Evolutionary conservation across 768 basidiomycete species (phyloP).

Genomic region (Psilocybe tampanensis): DNA sequence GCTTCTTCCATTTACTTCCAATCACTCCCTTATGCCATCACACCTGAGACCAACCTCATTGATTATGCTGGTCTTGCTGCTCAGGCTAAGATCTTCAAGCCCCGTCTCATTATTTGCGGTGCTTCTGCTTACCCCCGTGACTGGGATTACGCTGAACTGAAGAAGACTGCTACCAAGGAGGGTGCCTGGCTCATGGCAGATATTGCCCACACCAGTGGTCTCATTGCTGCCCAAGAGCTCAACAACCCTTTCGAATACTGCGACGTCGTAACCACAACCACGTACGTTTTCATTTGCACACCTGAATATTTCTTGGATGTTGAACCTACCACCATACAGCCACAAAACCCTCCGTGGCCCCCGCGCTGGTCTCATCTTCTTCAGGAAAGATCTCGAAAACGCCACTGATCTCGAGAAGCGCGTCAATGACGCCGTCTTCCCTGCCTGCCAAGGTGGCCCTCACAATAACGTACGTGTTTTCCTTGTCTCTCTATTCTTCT

Average conservation of each 20-base stretch:
- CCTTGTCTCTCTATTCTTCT: neutral
- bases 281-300: conserved; percentile 47
- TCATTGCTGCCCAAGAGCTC: conserved; percentile 90
- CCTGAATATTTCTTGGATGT: neutral
- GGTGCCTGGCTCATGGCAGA: conserved; percentile 95
- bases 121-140: conserved; percentile 98
- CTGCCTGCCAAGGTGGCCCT: conserved; percentile 98
- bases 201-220: conserved; percentile 96
- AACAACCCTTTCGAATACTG: conserved; percentile 94
- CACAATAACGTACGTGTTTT: conserved; percentile 84
- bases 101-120: conserved; percentile 93
- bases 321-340: conserved; percentile 34
- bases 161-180: conserved; percentile 80
- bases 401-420: conserved; percentile 91
- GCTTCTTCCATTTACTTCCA: conserved; percentile 99
- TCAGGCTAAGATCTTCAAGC: conserved; percentile 95
- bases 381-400: conserved; percentile 87
- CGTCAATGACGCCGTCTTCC: conserved; percentile 98
- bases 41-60: conserved; percentile 82
- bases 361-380: conserved; percentile 97
- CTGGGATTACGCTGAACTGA: conserved; percentile 91
- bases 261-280: conserved; percentile 97
- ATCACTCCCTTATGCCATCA: conserved; percentile 90
- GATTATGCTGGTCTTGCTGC: conserved; percentile 82
- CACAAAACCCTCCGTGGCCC: conserved; percentile 99